Evolutionary conservation across 2,329 filamentous ascomycete species (phyloP).

Genomic region (Diaporthe destruens): DNA sequence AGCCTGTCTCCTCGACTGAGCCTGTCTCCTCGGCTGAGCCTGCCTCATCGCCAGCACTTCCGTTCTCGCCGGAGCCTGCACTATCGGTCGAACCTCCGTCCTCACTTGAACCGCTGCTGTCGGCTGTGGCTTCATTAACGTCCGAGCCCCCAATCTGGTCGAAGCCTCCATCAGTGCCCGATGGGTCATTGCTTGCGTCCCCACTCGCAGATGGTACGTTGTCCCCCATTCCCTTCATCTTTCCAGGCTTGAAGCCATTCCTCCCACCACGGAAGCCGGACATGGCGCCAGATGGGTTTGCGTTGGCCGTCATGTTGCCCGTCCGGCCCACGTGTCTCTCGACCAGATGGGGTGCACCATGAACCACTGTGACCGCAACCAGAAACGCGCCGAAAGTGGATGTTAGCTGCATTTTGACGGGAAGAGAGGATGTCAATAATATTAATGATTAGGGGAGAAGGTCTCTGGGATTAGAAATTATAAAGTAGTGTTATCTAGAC

Average conservation of each 20-base stretch:
- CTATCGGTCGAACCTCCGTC: not conserved
- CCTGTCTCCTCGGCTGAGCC: no score
- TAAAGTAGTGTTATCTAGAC: not conserved
- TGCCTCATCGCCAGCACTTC: no score
- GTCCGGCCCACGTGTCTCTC: not conserved
- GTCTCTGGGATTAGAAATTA: not conserved
- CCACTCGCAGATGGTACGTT: not conserved
- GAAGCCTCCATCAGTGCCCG: not conserved
- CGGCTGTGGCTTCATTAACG: not conserved
- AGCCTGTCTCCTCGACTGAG: no score
- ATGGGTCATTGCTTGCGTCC: not conserved
- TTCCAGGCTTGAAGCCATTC: not conserved
- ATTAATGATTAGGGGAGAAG: not conserved
- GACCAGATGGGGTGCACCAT: not conserved
- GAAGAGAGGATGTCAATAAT: not conserved
- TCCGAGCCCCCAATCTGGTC: not conserved
- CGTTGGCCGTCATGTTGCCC: not conserved
- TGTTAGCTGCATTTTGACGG: not conserved
- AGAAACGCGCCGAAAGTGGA: not conserved
- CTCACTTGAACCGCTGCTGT: no score
- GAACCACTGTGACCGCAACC: not conserved
- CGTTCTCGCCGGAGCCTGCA: no score
- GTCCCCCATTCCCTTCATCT: not conserved
- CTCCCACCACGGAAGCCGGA: not conserved
- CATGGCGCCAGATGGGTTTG: not conserved